phyloP scores from a whole-genome alignment of 164 flowering plant genomes.

The Piper betle region DNA sequence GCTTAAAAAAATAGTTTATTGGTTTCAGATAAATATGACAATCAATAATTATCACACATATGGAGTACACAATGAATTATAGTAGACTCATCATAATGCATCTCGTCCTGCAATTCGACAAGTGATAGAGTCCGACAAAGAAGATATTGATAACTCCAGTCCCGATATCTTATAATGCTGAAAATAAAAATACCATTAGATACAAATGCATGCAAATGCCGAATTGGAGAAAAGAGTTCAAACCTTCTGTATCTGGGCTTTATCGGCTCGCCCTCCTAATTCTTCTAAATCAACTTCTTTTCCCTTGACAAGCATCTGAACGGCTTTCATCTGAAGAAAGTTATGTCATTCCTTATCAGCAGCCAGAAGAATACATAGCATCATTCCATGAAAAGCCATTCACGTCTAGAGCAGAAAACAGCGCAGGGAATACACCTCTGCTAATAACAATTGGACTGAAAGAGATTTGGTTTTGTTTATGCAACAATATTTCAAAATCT shows the following conservation, averaged over 20 bases:
- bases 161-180: conserved; percentile 86
- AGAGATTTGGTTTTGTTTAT: no score
- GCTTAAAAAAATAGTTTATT: no score
- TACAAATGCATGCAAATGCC: neutral
- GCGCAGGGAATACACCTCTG: neutral
- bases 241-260: conserved; percentile 79
- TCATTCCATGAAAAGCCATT: neutral
- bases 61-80: no score
- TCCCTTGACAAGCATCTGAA: conserved; percentile 54
- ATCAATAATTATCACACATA: no score
- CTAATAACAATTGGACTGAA: neutral
- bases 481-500: no score
- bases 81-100: conserved; percentile 33
- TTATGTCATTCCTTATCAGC: neutral
- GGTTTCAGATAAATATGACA: no score
- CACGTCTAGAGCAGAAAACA: neutral
- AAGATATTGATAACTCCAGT: conserved; percentile 55
- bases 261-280: conserved; percentile 53
- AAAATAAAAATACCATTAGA: conserved; percentile 4
- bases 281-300: conserved; percentile 68
- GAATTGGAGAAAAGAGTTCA: neutral
- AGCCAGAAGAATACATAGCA: neutral
- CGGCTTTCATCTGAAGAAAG: conserved; percentile 35
- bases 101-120: conserved; percentile 87
- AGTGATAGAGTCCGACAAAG: conserved; percentile 69